Base-by-base conservation (phyloP, 495 filamentous ascomycete genomes). In the Aspergillus avenaceus region DNA sequence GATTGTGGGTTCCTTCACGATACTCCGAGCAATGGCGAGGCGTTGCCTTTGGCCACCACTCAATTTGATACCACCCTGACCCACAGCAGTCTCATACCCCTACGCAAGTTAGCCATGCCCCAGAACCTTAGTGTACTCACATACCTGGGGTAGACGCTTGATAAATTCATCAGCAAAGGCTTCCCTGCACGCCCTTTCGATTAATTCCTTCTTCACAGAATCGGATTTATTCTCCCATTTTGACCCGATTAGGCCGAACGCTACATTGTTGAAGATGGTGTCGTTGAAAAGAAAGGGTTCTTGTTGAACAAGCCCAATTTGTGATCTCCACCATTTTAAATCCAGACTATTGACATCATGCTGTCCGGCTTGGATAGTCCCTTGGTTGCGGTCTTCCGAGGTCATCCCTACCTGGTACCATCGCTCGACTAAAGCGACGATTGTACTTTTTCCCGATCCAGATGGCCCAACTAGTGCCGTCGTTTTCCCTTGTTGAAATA, bases 1-100 rank as follows among this genome's bases (percentile, higher is more conserved):
- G 59, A 96, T 85, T 59, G 85, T 86, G 4, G 90, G 90, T 57
- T 95, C 77, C n/a, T 78, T 84, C 16, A 95, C 84, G 41, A 96
- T 84, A 21, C 86, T 87, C 43, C 90, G 78, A 2, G 90, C 90
- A 16, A 87, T 70, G 4, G 83, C 79, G 8, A 89, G 59, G 24
- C 85, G 68, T 53, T 88, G 85, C 16, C 77, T 74, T 49, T 89
- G 59, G 47, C 73, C 59, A 41, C 75, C 55, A 59, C 55, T 63
- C 47, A 82, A 60, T 50, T 52, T 58, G 19, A 51, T 55, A 1
- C 61, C 71, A 5, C 50, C 38, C 27, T 70, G 67, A 2, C 72
- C 70, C 2, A 73, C 61, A 4, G 52, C 29, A 0, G 72, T 73
- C 0, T 49, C 49, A 40, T 73, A 73, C 1, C 66, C 64, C 46